Evolutionary conservation across 495 filamentous ascomycete species (phyloP), one percentile per base, ranked within the genome.

Genomic region (Bathelium albidoporum): DNA sequence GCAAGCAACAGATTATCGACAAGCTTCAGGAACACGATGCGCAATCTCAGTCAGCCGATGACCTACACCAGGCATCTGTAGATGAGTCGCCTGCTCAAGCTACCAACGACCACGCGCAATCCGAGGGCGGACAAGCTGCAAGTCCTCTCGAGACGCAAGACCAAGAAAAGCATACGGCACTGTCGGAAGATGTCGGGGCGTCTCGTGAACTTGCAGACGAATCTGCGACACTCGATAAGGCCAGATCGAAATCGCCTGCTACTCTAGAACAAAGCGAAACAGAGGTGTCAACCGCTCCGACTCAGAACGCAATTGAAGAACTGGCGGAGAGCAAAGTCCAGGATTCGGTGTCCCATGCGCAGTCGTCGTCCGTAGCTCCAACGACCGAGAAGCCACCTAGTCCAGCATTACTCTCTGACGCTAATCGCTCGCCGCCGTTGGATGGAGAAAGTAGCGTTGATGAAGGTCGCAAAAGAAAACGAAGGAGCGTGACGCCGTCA

Each of bases 1-100:
- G 71, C 28, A 76, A 76, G 60, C 68, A 68, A 34, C 70, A 73
- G 61, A 71, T 74, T 43, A 66, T 76, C 22, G 73, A 76, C 32
- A 73, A 71, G 61, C 66, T 76, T 12, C 60, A 68, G 58, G 68
- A 68, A 39, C 22, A 65, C 32, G 74, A 75, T 60, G 44, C 58
- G n/a, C 53, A 67, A 24, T 41, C 9, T 12, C 61, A 64, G 44
- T 59, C 29, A 11, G 62, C 32, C 10, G 32, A 32, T 28, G 34
- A 14, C 34, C 5, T 14, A 14, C 34, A 39, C 5, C 44, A 49
- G 59, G 63, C 58, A 43, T 4, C 39, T 36, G 52, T n/a, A 24
- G 64, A 58, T 22, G 64, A 24, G 20, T 39, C 58, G 24, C 45
- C 41, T 24, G 26, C 59, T n/a, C 53, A 63, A 55, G 29, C 59